Evolutionary conservation across 805 yeast genomes (phyloP).

Genomic region (Hanseniaspora hatyaiensis): DNA sequence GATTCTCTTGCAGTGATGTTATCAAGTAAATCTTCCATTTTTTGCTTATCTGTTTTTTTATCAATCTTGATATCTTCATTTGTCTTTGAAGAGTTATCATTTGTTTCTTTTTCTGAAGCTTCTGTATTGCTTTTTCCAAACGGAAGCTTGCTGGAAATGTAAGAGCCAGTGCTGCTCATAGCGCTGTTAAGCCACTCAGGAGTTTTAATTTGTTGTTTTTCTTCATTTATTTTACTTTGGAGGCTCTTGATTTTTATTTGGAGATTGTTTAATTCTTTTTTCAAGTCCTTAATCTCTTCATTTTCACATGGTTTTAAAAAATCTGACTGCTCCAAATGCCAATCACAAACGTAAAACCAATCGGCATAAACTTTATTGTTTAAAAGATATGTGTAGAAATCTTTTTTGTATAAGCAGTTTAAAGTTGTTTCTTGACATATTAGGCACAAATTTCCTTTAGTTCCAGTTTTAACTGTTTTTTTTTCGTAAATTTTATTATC

Average conservation of each 20-base stretch:
- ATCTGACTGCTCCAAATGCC: background rate
- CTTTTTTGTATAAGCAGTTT: slow-evolving; percentile 8
- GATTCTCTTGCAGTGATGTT: slow-evolving; percentile 3
- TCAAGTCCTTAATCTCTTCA: slow-evolving; percentile 1
- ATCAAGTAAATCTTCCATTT: slow-evolving; percentile 3
- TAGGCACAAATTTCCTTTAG: background rate
- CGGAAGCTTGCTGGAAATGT: background rate
- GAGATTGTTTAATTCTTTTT: background rate
- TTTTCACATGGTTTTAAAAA: slow-evolving; percentile 1
- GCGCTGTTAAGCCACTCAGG: slow-evolving; percentile 7
- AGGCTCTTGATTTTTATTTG: background rate
- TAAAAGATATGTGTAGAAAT: background rate
- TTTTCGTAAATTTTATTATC: slow-evolving; percentile 3
- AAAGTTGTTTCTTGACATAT: slow-evolving; percentile 5
- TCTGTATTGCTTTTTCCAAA: background rate
- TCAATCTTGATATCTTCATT: background rate
- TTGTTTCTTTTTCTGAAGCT: background rate
- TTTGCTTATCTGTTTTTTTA: slow-evolving; percentile 7
- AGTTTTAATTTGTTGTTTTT: background rate
- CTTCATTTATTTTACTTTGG: background rate
- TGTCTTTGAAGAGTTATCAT: background rate
- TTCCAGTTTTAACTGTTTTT: slow-evolving; percentile 4
- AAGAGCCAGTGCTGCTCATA: background rate
- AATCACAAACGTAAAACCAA: slow-evolving; percentile 13
- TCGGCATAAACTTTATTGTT: slow-evolving; percentile 6